phyloP scores from a whole-genome alignment of 371 early-diverging fungal species.

The Lichtheimia corymbifera region DNA sequence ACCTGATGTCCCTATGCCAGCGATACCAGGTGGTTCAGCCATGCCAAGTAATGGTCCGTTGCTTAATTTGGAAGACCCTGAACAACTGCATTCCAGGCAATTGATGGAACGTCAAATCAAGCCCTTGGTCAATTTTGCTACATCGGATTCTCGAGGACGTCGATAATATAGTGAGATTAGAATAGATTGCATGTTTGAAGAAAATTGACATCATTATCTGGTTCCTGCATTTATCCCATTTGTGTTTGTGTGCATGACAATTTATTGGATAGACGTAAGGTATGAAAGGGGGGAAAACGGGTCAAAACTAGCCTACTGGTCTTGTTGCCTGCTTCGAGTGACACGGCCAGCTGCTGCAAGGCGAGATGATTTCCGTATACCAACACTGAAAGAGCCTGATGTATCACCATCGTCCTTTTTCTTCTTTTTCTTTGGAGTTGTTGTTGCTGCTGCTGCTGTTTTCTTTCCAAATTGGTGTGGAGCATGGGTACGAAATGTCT shows the following conservation, averaged over 20 bases:
- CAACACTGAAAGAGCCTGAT: constrained; percentile 12
- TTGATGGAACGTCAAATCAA: constrained; percentile 46
- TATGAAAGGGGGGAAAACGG: not conserved
- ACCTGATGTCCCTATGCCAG: constrained; percentile 38
- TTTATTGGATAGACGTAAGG: not conserved
- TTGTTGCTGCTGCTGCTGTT: not conserved
- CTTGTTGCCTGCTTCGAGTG: not conserved
- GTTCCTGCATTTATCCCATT: too few relatives aligned
- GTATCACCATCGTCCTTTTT: constrained; percentile 6
- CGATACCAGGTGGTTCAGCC: constrained; percentile 7
- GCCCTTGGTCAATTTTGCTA: constrained; percentile 40
- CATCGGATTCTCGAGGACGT: constrained; percentile 3
- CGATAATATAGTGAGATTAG: not conserved
- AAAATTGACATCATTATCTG: too few relatives aligned
- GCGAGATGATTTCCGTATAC: constrained; percentile 3
- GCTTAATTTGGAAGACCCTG: constrained; percentile 38
- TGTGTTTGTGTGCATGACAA: not conserved
- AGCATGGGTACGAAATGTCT: constrained; percentile 73
- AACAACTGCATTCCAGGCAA: constrained; percentile 39
- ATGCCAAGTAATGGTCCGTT: constrained; percentile 24
- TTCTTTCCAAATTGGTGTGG: constrained; percentile 29
- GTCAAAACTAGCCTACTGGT: too few relatives aligned
- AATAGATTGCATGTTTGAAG: too few relatives aligned
- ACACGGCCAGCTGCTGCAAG: not conserved
- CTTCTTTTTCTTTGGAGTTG: not conserved